Conservation (phyloP, 176 grass and related monocot species). For the Bromus sterilis region DNA sequence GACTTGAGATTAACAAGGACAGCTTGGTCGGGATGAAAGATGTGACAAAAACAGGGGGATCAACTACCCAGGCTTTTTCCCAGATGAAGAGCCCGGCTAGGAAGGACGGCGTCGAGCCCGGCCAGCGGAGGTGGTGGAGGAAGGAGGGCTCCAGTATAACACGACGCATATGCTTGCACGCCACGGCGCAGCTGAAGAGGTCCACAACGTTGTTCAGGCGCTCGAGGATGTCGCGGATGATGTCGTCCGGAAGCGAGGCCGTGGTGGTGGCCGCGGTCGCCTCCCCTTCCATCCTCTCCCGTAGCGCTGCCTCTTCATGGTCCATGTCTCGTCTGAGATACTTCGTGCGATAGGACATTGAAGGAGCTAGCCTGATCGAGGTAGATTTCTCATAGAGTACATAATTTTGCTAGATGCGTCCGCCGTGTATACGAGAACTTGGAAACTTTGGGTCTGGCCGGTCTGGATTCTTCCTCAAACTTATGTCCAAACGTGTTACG, state of each 20-base stretch:
- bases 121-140: not conserved
- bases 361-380: no score
- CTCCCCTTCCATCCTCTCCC: no score
- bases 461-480: no score
- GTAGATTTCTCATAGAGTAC: no score
- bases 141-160: not conserved
- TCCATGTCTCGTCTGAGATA: no score
- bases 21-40: not conserved
- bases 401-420: no score
- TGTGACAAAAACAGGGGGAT: not conserved
- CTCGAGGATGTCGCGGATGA: not conserved
- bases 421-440: no score
- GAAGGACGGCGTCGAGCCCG: not conserved
- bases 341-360: no score
- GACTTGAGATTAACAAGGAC: not conserved
- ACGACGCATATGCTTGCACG: not conserved
- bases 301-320: no score
- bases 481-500: no score
- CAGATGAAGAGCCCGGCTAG: not conserved
- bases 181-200: not conserved
- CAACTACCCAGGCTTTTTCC: not conserved
- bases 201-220: not conserved
- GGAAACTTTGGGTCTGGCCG: no score
- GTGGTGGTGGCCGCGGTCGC: not conserved
- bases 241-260: not conserved